Evolutionary conservation across 31 red algal genomes (phyloP).

Genomic region (Porphyra umbilicalis): DNA sequence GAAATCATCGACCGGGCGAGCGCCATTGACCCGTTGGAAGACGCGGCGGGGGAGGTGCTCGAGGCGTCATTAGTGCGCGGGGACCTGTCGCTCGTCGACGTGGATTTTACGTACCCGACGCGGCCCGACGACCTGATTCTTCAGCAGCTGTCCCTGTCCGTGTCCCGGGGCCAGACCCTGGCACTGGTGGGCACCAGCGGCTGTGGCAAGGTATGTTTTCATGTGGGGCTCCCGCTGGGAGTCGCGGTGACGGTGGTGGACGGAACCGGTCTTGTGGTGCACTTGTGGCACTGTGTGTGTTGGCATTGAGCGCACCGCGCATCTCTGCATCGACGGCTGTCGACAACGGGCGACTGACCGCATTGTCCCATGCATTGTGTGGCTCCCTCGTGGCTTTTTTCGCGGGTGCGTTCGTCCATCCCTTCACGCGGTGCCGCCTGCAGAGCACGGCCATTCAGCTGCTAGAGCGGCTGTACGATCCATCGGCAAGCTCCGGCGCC

Average conservation of each 20-base stretch:
- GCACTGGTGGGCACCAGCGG: slow-evolving; percentile 84
- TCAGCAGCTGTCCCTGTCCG: slow-evolving; percentile 19
- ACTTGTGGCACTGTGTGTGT: slow-evolving; percentile 40
- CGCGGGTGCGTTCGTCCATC: too few relatives aligned
- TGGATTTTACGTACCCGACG: slow-evolving; percentile 45
- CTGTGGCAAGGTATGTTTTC: slow-evolving; percentile 55
- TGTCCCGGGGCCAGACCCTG: slow-evolving; percentile 41
- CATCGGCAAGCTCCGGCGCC: neutral
- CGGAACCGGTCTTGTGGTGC: neutral
- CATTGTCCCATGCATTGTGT: slow-evolving; percentile 2
- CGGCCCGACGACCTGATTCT: slow-evolving; percentile 13
- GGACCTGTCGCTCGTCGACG: slow-evolving; percentile 9
- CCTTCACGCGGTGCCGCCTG: neutral
- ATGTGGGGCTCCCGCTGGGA: too few relatives aligned
- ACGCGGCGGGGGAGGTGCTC: neutral
- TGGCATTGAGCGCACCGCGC: too few relatives aligned
- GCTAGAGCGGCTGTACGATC: slow-evolving; percentile 24
- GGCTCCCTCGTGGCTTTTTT: too few relatives aligned
- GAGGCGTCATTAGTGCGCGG: neutral
- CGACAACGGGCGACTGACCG: too few relatives aligned
- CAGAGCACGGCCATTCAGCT: slow-evolving; percentile 22
- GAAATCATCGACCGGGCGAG: slow-evolving; percentile 26
- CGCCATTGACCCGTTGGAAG: slow-evolving; percentile 12
- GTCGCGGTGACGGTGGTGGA: too few relatives aligned
- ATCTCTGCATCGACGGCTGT: too few relatives aligned